phyloP scores from a whole-genome alignment of 1,139 yeast species.

The Kurtzmaniella quercitrusa region DNA sequence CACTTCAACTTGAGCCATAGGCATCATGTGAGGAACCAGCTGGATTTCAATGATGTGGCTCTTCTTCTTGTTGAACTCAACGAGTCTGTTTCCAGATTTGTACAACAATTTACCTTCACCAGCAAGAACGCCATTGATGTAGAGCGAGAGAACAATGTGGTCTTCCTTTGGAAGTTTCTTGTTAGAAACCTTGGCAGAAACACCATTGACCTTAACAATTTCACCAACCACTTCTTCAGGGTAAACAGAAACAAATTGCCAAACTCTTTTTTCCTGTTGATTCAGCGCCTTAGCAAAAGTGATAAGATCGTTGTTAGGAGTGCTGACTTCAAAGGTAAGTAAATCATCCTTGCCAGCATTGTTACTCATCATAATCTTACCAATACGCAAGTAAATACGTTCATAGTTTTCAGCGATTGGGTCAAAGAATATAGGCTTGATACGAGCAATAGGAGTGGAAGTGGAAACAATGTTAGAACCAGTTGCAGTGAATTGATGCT shows the following conservation, averaged over 20 bases:
- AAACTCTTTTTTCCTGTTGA: conserved; percentile 46
- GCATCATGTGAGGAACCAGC: conserved; percentile 28
- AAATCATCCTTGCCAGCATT: conserved; percentile 29
- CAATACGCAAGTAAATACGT: conserved; percentile 54
- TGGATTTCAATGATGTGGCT: conserved; percentile 32
- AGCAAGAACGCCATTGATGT: conserved; percentile 56
- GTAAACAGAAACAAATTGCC: conserved; percentile 78
- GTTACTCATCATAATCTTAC: conserved; percentile 41
- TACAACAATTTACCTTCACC: conserved; percentile 52
- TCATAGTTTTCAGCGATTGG: conserved; percentile 59
- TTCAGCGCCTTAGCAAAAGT: conserved; percentile 67
- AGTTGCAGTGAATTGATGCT: conserved; percentile 44
- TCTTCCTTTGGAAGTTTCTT: conserved; percentile 46
- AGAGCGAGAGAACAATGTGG: conserved; percentile 53
- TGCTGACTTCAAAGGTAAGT: conserved; percentile 46
- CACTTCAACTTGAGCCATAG: conserved; percentile 53
- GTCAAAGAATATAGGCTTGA: conserved; percentile 61
- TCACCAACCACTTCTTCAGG: conserved; percentile 77
- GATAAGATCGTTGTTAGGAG: conserved; percentile 44
- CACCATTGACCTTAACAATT: conserved; percentile 54
- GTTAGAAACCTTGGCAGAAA: conserved; percentile 33
- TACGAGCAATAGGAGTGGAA: conserved; percentile 53
- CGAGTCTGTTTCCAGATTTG: conserved; percentile 37
- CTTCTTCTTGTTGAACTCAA: conserved; percentile 37
- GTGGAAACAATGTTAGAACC: conserved; percentile 34